These are phyloP conservation scores for Phaeoacremonium minimum DNA, from an alignment of 2,329 filamentous ascomycete genomes.

Conservation along the genomic window DNA sequence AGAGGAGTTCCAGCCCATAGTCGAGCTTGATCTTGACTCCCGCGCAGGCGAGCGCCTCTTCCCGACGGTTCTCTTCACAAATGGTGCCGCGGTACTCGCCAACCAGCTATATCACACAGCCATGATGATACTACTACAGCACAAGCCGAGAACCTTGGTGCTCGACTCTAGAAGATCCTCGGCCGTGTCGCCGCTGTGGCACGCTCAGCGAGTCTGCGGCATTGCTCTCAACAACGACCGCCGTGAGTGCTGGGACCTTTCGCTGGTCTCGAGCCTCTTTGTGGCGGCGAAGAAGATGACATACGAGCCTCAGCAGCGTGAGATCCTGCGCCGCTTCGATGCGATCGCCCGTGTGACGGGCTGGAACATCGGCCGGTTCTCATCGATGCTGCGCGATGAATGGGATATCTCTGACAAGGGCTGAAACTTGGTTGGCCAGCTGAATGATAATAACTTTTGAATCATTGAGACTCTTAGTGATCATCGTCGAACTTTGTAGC, in stretches of 20 bases:
- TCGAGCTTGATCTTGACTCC: slow-evolving; percentile 18
- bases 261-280: slow-evolving; percentile 39
- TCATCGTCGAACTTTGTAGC: slow-evolving; percentile 22
- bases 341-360: slow-evolving; percentile 33
- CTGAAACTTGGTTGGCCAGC: too few species aligned
- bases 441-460: too few species aligned
- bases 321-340: slow-evolving; percentile 32
- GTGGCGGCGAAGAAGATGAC: slow-evolving; percentile 41
- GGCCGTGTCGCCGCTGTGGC: slow-evolving; percentile 39
- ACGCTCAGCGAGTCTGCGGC: slow-evolving; percentile 42
- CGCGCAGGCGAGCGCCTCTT: slow-evolving; percentile 21
- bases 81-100: slow-evolving; percentile 33
- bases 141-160: slow-evolving; percentile 39
- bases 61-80: slow-evolving; percentile 32
- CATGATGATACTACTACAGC: slow-evolving; percentile 45
- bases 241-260: slow-evolving; percentile 40
- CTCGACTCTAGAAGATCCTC: slow-evolving; percentile 22
- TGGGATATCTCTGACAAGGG: slow-evolving; percentile 13
- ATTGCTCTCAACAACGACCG: slow-evolving; percentile 42
- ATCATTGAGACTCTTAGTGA: too few species aligned
- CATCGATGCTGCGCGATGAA: slow-evolving; percentile 17
- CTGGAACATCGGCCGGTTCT: slow-evolving; percentile 26
- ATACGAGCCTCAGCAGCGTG: slow-evolving; percentile 39
- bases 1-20: slow-evolving; percentile 25
- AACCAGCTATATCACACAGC: slow-evolving; percentile 55